A percentile compares a stretch with the other conserved stretches of the same genome.
Evolutionary conservation across 1,139 yeast species (phyloP).

Genomic region (Debaryomyces nepalensis): DNA sequence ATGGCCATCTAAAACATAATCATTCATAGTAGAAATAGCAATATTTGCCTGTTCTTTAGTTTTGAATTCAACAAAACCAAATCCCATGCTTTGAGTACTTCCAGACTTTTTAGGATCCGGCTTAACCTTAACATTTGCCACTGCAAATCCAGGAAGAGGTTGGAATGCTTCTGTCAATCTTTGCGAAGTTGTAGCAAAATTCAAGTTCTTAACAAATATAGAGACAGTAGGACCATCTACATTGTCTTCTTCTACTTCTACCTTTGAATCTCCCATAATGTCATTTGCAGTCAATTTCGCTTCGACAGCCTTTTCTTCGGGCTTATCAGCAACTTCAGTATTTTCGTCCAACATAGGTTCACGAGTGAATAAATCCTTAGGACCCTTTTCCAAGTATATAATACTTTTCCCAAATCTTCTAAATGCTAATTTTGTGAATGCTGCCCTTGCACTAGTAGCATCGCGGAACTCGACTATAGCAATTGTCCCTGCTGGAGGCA

Average conservation of each 20-base stretch:
- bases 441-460: slow-evolving; percentile 82
- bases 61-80: slow-evolving; percentile 91
- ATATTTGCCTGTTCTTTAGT: slow-evolving; percentile 76
- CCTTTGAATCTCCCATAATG: slow-evolving; percentile 25
- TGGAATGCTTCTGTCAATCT: slow-evolving; percentile 67
- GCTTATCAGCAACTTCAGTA: slow-evolving; percentile 22
- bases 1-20: slow-evolving; percentile 85
- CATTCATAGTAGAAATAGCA: slow-evolving; percentile 78
- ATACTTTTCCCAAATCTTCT: slow-evolving; percentile 86
- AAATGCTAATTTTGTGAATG: slow-evolving; percentile 85
- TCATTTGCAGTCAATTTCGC: slow-evolving; percentile 37
- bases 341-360: slow-evolving; percentile 52
- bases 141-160: slow-evolving; percentile 74
- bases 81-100: slow-evolving; percentile 85
- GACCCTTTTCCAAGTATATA: slow-evolving; percentile 91
- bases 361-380: slow-evolving; percentile 73
- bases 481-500: slow-evolving; percentile 98
- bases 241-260: slow-evolving; percentile 44
- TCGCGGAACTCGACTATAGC: slow-evolving; percentile 94
- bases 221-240: slow-evolving; percentile 78
- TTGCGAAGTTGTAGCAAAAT: slow-evolving; percentile 72
- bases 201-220: slow-evolving; percentile 87
- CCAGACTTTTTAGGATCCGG: slow-evolving; percentile 81
- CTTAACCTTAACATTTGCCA: slow-evolving; percentile 84
- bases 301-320: slow-evolving; percentile 33